Base-by-base conservation (phyloP, 1,139 yeast genomes). In the Yueomyces sp. region DNA sequence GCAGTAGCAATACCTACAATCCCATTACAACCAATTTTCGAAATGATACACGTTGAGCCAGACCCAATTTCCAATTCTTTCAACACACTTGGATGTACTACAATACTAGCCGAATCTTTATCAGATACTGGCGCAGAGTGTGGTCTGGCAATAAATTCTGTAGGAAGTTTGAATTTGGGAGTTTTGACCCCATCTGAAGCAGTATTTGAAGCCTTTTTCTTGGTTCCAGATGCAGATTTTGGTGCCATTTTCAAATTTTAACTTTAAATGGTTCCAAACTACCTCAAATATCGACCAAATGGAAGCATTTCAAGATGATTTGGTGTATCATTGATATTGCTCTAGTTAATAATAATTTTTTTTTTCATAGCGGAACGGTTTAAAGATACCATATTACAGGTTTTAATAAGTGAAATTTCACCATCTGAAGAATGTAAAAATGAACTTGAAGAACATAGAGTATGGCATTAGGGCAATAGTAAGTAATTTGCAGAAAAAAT, bases 101-200 rank as follows among this genome's bases (percentile, higher is more conserved):
- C 69, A 0, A 73, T 71, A 46, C 72, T 73, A 28, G 71, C 60
- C 27, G 59, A 53, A 27, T 56, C 49, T 39, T 61, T 63, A 19
- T 67, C 52, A 42, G 67, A 67, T 26, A 59, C 44, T 7, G 61
- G 57, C 4, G 51, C 46, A 0, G 62, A 50, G 1, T 71, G 59
- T 1, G 94, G 91, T 46, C 94, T 67, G 2, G 76, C 73, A 19
- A 83, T 78, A 54, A 68, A 75, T 9, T 59, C 55, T n/a, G 59
- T 50, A 1, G 72, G 70, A 7, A 63, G 41, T 44, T 63, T 65
- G 35, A 62, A 48, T 42, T 73, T 75, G 49, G 59, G 39, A 27
- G 48, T 38, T 40, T 53, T 50, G 25, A 36, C 37, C 28, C 47
- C 45, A 25, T 48, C 38, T 4, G 54, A 48, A 4, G 50, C 40